Conservation (phyloP, 495 filamentous ascomycete genomes). For the Trichoderma erinaceum region DNA sequence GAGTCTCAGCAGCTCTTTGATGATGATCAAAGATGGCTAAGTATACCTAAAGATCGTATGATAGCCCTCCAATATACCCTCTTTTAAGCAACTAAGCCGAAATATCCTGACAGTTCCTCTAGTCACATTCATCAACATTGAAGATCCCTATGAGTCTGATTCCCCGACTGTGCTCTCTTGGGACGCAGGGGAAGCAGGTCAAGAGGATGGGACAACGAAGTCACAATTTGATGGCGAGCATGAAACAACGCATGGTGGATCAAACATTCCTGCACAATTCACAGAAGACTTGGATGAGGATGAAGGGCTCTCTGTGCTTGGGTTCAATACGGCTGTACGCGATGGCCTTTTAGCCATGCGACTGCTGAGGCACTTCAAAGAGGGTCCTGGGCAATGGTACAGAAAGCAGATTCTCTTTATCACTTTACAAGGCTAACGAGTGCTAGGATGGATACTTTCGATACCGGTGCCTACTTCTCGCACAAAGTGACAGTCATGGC, state of each 20-base stretch:
- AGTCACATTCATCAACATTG: neutral
- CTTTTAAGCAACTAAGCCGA: neutral
- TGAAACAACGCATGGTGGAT: neutral
- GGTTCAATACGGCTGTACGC: neutral
- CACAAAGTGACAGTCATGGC: conserved; percentile 7
- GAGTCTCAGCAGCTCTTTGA: neutral
- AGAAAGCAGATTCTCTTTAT: neutral
- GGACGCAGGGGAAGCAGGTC: neutral
- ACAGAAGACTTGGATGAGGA: neutral
- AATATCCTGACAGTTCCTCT: neutral
- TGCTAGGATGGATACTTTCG: conserved; percentile 6
- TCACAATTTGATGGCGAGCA: neutral
- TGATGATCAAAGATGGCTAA: neutral
- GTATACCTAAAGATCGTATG: neutral
- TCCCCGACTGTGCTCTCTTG: neutral
- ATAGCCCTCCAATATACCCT: neutral
- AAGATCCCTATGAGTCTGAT: neutral
- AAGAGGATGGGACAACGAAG: neutral
- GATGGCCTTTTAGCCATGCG: neutral
- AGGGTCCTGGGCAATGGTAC: conserved; percentile 2
- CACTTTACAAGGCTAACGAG: neutral
- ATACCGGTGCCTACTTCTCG: neutral
- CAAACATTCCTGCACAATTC: neutral
- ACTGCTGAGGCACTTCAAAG: conserved; percentile 5
- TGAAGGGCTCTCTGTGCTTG: neutral